phyloP scores from a whole-genome alignment of 495 filamentous ascomycete species.

The Lasiosphaeria miniovina region DNA sequence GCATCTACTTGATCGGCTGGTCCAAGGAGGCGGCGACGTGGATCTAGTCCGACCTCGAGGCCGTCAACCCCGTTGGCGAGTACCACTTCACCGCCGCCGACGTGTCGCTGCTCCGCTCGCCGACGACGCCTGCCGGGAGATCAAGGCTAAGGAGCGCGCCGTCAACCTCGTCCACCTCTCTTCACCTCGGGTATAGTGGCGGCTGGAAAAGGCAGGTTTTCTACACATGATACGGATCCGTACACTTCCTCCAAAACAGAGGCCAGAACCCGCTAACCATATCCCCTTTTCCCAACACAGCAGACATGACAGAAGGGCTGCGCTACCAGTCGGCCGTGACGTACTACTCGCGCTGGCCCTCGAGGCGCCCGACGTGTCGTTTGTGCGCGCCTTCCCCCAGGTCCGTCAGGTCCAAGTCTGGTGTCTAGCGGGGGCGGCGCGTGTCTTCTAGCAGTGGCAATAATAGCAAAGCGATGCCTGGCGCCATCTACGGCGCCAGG shows the following conservation, averaged over 20 bases:
- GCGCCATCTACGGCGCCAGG: neutral
- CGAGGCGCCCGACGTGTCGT: slow-evolving; percentile 48
- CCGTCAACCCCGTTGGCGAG: slow-evolving; percentile 49
- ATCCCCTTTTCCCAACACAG: too few relatives aligned
- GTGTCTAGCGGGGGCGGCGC: neutral
- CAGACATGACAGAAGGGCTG: slow-evolving; percentile 59
- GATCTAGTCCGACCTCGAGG: slow-evolving; percentile 43
- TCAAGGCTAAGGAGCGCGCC: slow-evolving; percentile 35
- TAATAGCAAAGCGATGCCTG: too few relatives aligned
- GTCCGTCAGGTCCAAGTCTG: slow-evolving; percentile 42
- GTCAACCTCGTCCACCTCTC: slow-evolving; percentile 66
- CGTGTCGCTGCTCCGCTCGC: slow-evolving; percentile 55
- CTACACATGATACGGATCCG: neutral
- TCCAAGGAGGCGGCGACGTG: slow-evolving; percentile 43
- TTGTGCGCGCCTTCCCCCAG: slow-evolving; percentile 62
- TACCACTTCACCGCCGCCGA: slow-evolving; percentile 57
- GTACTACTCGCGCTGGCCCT: slow-evolving; percentile 57
- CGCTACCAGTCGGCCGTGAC: slow-evolving; percentile 50
- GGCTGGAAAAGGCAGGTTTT: slow-evolving; percentile 18
- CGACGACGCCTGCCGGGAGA: slow-evolving; percentile 58
- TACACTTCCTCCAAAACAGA: neutral
- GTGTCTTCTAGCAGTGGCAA: too few relatives aligned
- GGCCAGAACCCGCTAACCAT: too few relatives aligned
- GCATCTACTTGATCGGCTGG: slow-evolving; percentile 45
- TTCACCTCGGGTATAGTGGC: slow-evolving; percentile 45